Evolutionary conservation across 176 grass and related monocot genomes (phyloP), one percentile per base, ranked within the genome.

Genomic region (Oryza rufipogon): DNA sequence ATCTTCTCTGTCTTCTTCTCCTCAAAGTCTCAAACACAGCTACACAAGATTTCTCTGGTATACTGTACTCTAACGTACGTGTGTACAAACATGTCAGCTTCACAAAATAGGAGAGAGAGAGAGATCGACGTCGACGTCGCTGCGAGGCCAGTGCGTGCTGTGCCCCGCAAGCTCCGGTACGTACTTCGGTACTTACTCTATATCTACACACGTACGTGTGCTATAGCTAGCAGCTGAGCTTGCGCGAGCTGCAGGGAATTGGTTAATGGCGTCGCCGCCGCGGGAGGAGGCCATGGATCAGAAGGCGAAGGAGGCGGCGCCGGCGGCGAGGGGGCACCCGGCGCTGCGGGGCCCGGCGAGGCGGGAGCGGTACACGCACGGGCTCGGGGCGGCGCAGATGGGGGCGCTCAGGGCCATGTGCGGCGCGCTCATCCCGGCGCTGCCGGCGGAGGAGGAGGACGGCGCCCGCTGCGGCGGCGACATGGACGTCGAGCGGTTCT

Each of bases 381-480:
- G 90, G 8, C 81, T 97, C 38, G 81, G 44, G 12, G 67, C 84
- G 11, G 20, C 23, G 26, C 90, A 97, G 86, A 91, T 97, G 90
- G 77, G 91, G 42, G 68, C 86, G 1, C 81, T 92, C 33, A 74
- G 90, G n/a, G 90, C 90, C 86, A 87, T 97, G 47, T 97, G 95
- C 74, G 92, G 82, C 66, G 71, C 86, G 75, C 32, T 92, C 66
- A 84, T 97, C 79, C 95, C 95, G 56, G 86, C 92, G 3, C 23
- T 97, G 28, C 84, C 86, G 15, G 45, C 33, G 38, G 49, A 7
- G 23, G 7, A 46, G 11, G 87, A 46, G 11, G 87, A 47, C 6
- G 78, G 52, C 45, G 19, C 82, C 48, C 61, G 23, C 68, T 73
- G 22, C 56, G 4, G 22, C 22, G 4, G 22, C 22, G 12, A 26